Evolutionary conservation across 2,329 filamentous ascomycete genomes (phyloP).

Genomic region (Arthrocladium fulminans): DNA sequence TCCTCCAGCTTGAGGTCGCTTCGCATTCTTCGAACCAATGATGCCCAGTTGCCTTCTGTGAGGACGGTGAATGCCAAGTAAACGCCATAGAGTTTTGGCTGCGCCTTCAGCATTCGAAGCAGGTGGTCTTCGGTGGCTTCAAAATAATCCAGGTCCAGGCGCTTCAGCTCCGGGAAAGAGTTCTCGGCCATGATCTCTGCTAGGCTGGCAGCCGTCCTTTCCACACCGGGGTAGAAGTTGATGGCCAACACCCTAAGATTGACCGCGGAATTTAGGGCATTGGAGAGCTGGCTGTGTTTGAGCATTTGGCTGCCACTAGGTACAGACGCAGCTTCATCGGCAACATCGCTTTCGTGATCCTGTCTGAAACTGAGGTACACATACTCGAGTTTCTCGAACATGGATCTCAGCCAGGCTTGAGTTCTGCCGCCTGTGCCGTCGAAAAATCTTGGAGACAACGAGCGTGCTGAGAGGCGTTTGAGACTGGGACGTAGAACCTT

Average conservation of each 20-base stretch:
- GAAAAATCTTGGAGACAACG: constrained; percentile 21
- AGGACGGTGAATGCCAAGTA: constrained; percentile 17
- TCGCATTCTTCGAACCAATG: constrained; percentile 14
- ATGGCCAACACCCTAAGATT: constrained; percentile 16
- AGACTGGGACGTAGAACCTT: constrained; percentile 15
- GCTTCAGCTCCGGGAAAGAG: constrained; percentile 15
- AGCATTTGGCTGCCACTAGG: constrained; percentile 14
- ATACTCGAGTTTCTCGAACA: constrained; percentile 15
- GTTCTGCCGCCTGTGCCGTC: constrained; percentile 11
- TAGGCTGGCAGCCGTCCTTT: constrained; percentile 10
- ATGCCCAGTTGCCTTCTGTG: constrained; percentile 14
- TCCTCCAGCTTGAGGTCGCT: constrained; percentile 11
- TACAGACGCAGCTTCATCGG: constrained; percentile 10
- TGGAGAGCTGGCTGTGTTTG: constrained; percentile 13
- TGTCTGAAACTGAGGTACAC: constrained; percentile 17
- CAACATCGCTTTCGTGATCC: constrained; percentile 14
- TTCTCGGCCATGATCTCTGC: constrained; percentile 12
- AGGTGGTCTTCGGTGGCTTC: constrained; percentile 14
- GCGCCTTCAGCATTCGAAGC: constrained; percentile 15
- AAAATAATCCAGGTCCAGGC: constrained; percentile 20
- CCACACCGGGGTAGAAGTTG: constrained; percentile 20
- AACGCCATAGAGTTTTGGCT: constrained; percentile 14
- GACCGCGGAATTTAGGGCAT: constrained; percentile 12
- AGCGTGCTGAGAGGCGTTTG: constrained; percentile 12
- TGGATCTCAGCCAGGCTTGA: constrained; percentile 10